phyloP scores from a whole-genome alignment of 805 yeast genomes.

The Zygotorulaspora chibaensis region DNA sequence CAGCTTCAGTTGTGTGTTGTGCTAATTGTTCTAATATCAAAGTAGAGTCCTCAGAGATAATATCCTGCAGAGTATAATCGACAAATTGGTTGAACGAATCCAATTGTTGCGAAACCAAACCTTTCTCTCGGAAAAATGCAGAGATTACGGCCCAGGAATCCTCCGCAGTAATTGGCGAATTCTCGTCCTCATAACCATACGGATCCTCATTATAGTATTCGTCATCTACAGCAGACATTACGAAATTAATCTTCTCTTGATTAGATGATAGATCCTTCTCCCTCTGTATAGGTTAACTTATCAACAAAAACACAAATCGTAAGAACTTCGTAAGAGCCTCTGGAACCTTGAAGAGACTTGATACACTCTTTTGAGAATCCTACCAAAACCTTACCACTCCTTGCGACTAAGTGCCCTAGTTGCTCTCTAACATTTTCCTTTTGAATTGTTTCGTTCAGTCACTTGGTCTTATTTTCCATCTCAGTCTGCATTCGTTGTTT shows the following conservation, averaged over 20 bases:
- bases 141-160: conserved; percentile 99
- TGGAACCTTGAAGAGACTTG: not conserved
- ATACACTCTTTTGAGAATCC: not conserved
- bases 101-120: conserved; percentile 94
- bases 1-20: conserved; percentile 88
- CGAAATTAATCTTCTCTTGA: conserved; percentile 5
- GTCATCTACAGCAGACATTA: conserved; percentile 13
- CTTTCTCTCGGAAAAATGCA: conserved; percentile 92
- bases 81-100: conserved; percentile 98
- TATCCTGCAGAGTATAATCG: conserved; percentile 92
- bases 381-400: conserved; percentile 10
- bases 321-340: conserved; percentile 1
- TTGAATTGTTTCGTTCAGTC: not conserved
- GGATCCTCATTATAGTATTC: conserved; percentile 50
- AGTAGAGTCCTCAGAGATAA: conserved; percentile 92
- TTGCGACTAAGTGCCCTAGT: conserved; percentile 3
- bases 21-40: conserved; percentile 96
- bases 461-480: not conserved
- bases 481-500: conserved; percentile 1
- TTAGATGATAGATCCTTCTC: not conserved
- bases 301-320: conserved; percentile 1
- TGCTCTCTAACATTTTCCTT: conserved; percentile 4
- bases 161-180: conserved; percentile 82
- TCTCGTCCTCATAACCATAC: conserved; percentile 67
- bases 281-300: not conserved